Conservation (phyloP, 1,284 basidiomycete species). For the Cryptococcus maquisensis region DNA sequence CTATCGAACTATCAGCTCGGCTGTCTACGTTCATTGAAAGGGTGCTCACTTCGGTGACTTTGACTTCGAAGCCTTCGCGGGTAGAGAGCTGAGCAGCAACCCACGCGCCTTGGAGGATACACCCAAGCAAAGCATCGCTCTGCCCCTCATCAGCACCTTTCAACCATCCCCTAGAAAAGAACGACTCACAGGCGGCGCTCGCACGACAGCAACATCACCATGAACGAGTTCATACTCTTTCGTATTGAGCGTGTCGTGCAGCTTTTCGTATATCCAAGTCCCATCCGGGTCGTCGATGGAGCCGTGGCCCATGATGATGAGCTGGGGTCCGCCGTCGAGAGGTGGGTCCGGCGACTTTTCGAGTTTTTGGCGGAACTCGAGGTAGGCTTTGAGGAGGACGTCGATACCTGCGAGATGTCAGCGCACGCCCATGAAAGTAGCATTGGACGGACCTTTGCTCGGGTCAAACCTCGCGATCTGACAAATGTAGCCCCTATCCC, state of each 20-base stretch:
- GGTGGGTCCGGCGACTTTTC: constrained; percentile 35
- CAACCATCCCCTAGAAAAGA: not conserved
- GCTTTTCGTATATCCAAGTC: constrained; percentile 61
- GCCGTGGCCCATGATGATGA: constrained; percentile 80
- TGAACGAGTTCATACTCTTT: constrained; percentile 31
- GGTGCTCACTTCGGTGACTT: constrained; percentile 65
- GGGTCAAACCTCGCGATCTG: constrained; percentile 83
- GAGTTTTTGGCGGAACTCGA: constrained; percentile 65
- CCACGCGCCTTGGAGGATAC: constrained; percentile 45
- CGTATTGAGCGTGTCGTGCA: constrained; percentile 20
- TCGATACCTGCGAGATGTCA: constrained; percentile 29
- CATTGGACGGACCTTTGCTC: constrained; percentile 56
- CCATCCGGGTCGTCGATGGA: constrained; percentile 59
- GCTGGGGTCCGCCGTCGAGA: constrained; percentile 64
- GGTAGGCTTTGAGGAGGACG: constrained; percentile 62
- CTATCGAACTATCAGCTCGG: constrained; percentile 5
- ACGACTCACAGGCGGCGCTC: constrained; percentile 40
- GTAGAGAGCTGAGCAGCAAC: constrained; percentile 42
- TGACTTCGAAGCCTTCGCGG: constrained; percentile 87
- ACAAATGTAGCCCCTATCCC: constrained; percentile 70
- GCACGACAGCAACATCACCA: constrained; percentile 40
- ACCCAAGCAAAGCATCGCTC: constrained; percentile 36
- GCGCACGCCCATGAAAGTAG: not conserved
- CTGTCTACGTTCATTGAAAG: not conserved
- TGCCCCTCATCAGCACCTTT: not conserved